phyloP scores from a whole-genome alignment of 2,329 filamentous ascomycete genomes.

The Ophioceras dolichostomum region DNA sequence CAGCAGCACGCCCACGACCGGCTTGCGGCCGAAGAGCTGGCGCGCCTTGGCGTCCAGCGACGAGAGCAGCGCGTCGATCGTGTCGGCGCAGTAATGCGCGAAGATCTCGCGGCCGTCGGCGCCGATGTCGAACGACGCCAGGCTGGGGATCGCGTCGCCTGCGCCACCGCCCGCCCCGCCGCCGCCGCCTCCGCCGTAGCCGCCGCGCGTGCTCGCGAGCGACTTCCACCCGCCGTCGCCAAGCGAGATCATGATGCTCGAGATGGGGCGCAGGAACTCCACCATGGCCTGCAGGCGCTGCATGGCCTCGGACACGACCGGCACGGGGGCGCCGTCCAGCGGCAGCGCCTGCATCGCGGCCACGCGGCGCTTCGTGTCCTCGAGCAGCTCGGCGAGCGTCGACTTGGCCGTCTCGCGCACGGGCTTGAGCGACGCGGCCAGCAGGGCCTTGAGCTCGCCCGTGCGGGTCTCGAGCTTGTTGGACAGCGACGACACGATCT shows the following conservation, averaged over 20 bases:
- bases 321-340: slow-evolving; percentile 63
- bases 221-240: slow-evolving; percentile 85
- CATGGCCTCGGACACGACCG: slow-evolving; percentile 76
- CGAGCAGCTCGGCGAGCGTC: slow-evolving; percentile 71
- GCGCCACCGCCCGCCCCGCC: slow-evolving; percentile 10
- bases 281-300: slow-evolving; percentile 77
- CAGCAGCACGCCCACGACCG: slow-evolving; percentile 74
- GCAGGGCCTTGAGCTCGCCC: slow-evolving; percentile 70
- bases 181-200: slow-evolving; percentile 23
- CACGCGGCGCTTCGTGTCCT: slow-evolving; percentile 66
- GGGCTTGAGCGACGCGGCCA: slow-evolving; percentile 78
- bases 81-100: slow-evolving; percentile 80
- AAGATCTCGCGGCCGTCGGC: slow-evolving; percentile 84
- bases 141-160: slow-evolving; percentile 52
- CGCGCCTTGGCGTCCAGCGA: slow-evolving; percentile 66
- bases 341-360: slow-evolving; percentile 56
- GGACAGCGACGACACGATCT: slow-evolving; percentile 72
- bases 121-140: slow-evolving; percentile 73
- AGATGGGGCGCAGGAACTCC: slow-evolving; percentile 72
- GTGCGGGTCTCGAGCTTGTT: slow-evolving; percentile 70
- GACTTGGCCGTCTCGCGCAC: slow-evolving; percentile 84
- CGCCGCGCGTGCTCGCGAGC: slow-evolving; percentile 33
- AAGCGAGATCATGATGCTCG: slow-evolving; percentile 81
- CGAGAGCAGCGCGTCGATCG: slow-evolving; percentile 67
- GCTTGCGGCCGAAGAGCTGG: slow-evolving; percentile 62